Evolutionary conservation across 768 basidiomycete species (phyloP).

Genomic region (Kwoniella bestiolae): DNA sequence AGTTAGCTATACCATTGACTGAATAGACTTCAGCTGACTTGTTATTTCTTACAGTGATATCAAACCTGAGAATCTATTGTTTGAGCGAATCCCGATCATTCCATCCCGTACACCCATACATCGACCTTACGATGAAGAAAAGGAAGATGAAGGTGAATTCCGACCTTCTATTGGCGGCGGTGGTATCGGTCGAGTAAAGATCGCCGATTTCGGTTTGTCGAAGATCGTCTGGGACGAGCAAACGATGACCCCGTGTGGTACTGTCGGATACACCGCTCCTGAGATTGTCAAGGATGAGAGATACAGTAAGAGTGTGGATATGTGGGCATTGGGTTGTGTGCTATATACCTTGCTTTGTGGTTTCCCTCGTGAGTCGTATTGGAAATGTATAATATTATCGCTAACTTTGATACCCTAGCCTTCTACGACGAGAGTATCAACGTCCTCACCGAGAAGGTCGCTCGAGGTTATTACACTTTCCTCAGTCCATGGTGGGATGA

Average conservation of each 20-base stretch:
- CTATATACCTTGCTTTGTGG: conserved; percentile 97
- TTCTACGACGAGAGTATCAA: conserved; percentile 99
- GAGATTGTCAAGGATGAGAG: conserved; percentile 98
- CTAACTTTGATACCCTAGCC: conserved; percentile 61
- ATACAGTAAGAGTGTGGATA: conserved; percentile 75
- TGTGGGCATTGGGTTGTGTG: conserved; percentile 99
- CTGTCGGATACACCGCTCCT: conserved; percentile 98
- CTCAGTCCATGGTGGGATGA: conserved; percentile 99
- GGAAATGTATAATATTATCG: neutral
- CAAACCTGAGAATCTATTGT: conserved; percentile 96
- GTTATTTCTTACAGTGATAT: conserved; percentile 67
- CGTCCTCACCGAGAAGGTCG: conserved; percentile 97
- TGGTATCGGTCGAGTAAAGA: conserved; percentile 96
- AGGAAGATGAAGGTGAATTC: conserved; percentile 98
- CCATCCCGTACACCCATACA: conserved; percentile 75
- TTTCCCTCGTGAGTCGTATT: conserved; percentile 62
- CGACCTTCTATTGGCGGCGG: conserved; percentile 89
- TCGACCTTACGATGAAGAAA: conserved; percentile 95
- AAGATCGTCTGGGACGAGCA: conserved; percentile 99
- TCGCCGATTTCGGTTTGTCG: conserved; percentile 95
- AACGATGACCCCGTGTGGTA: conserved; percentile 99
- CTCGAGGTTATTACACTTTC: conserved; percentile 96
- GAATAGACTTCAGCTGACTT: neutral
- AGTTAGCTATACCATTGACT: conserved; percentile 24
- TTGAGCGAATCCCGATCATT: conserved; percentile 86